Conservation (phyloP, 139 green algal genomes). For the Choricystis sp. region DNA sequence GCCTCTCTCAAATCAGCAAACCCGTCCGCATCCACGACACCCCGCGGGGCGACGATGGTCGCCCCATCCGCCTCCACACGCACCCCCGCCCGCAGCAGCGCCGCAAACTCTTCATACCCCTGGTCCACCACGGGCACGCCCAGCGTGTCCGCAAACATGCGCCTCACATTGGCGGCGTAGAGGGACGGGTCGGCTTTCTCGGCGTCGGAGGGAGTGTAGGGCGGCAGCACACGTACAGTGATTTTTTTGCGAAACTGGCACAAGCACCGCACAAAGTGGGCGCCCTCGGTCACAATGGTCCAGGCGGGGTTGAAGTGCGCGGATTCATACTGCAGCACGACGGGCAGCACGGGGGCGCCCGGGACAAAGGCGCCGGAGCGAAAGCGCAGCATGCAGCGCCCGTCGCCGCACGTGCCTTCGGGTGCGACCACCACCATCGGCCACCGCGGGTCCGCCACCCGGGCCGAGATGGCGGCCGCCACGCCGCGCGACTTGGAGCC, state of each 20-base stretch:
- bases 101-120: neutral
- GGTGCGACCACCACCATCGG: constrained; percentile 12
- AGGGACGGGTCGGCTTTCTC: constrained; percentile 3
- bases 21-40: constrained; percentile 13
- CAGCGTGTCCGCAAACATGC: constrained; percentile 11
- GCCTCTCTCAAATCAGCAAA: constrained; percentile 12
- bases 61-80: constrained; percentile 14
- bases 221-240: constrained; percentile 2
- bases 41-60: constrained; percentile 9
- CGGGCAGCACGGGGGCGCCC: constrained; percentile 10
- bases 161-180: constrained; percentile 1
- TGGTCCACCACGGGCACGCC: constrained; percentile 18
- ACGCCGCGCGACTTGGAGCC: neutral
- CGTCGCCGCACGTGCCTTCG: constrained; percentile 11
- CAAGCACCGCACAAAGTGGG: constrained; percentile 1
- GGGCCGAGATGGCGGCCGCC: neutral
- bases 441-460: constrained; percentile 4
- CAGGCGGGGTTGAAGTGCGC: constrained; percentile 10
- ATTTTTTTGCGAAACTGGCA: neutral
- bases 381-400: constrained; percentile 16
- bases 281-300: constrained; percentile 8
- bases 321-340: constrained; percentile 5
- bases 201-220: constrained; percentile 1
- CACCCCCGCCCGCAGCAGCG: constrained; percentile 1
- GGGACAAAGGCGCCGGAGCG: constrained; percentile 9